Conservation (phyloP, 2,329 filamentous ascomycete genomes). For the Arthrinium puccinioides region DNA sequence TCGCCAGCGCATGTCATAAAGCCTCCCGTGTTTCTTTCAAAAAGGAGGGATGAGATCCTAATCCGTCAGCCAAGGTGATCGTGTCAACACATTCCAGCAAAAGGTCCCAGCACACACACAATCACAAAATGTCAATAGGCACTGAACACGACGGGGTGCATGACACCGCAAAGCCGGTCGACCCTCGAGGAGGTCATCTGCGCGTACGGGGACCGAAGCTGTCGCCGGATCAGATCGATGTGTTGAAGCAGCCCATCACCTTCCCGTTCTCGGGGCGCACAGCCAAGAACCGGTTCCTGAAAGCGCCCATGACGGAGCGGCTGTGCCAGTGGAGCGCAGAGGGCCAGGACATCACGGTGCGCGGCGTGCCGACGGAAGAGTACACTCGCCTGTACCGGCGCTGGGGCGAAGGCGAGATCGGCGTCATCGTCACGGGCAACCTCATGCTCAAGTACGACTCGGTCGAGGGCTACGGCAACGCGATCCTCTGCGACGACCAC, state of each 20-base stretch:
- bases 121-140: too few relatives aligned
- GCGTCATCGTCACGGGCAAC: constrained; percentile 48
- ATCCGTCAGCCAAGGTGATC: too few relatives aligned
- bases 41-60: too few relatives aligned
- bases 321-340: constrained; percentile 32
- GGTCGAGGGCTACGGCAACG: constrained; percentile 42
- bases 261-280: constrained; percentile 36
- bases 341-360: constrained; percentile 6
- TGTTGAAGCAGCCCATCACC: constrained; percentile 18
- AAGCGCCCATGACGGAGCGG: constrained; percentile 53
- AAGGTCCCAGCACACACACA: too few relatives aligned
- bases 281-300: constrained; percentile 49
- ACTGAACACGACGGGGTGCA: too few relatives aligned
- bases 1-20: too few relatives aligned
- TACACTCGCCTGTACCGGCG: constrained; percentile 40
- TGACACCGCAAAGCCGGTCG: not conserved
- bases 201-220: not conserved
- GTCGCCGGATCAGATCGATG: not conserved
- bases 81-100: too few relatives aligned
- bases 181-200: not conserved
- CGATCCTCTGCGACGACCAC: constrained; percentile 40
- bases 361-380: constrained; percentile 12
- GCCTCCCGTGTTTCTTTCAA: too few relatives aligned
- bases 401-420: constrained; percentile 44
- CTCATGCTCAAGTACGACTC: constrained; percentile 50